A percentile compares a stretch with the other conserved stretches of the same genome.
phyloP scores from a whole-genome alignment of 2,329 filamentous ascomycete species.

The Sclerotinia sclerotiorum region DNA sequence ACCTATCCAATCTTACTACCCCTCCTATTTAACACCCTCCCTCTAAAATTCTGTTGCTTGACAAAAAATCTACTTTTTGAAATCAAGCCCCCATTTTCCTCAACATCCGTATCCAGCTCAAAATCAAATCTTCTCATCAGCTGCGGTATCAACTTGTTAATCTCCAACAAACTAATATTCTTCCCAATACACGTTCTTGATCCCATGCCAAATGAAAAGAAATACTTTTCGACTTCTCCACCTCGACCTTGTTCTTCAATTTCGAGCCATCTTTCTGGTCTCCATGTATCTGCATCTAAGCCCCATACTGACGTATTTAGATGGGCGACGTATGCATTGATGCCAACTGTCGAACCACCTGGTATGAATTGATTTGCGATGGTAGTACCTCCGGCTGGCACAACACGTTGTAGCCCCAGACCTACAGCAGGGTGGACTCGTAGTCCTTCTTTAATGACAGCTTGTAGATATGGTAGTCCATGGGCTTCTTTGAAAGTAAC shows the following conservation, averaged over 20 bases:
- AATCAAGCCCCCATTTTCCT: constrained; percentile 26
- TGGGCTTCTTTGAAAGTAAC: constrained; percentile 45
- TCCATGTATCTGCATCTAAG: constrained; percentile 48
- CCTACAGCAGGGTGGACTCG: constrained; percentile 52
- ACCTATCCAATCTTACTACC: background rate
- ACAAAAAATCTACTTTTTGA: constrained; percentile 38
- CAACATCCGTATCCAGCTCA: constrained; percentile 30
- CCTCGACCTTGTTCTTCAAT: constrained; percentile 45
- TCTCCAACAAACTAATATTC: constrained; percentile 47
- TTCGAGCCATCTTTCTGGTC: constrained; percentile 53
- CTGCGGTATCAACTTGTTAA: constrained; percentile 46
- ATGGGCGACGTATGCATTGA: constrained; percentile 40
- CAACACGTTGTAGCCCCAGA: constrained; percentile 50
- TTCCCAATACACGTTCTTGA: constrained; percentile 47
- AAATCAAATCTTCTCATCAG: constrained; percentile 39
- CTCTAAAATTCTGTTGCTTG: constrained; percentile 36
- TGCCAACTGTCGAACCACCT: constrained; percentile 40
- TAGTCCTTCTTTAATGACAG: constrained; percentile 53
- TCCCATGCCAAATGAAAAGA: constrained; percentile 44
- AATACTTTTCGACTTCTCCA: constrained; percentile 50
- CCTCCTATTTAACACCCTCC: constrained; percentile 22
- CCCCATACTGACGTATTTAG: constrained; percentile 50
- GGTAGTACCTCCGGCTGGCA: constrained; percentile 47
- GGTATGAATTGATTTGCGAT: constrained; percentile 47
- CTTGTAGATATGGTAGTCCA: constrained; percentile 48